Percentiles rank a stretch among this genome's conserved stretches.
Evolutionary conservation across 306 rosid species (phyloP).

Genomic region (Prunus fruticosa): DNA sequence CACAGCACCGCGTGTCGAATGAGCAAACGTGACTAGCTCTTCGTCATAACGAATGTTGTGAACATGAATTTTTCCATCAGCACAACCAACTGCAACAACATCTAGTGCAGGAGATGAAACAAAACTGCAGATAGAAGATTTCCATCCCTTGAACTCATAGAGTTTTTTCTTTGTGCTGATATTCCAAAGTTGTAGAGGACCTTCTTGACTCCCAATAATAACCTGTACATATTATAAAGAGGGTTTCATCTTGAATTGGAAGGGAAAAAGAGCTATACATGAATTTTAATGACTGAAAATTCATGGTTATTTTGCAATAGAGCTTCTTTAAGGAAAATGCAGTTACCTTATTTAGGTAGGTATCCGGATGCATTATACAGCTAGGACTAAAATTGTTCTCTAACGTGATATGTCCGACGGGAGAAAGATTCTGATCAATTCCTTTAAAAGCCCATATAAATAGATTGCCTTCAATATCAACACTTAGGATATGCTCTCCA

Average conservation of each 20-base stretch:
- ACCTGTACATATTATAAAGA: conserved; percentile 45
- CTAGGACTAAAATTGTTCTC: conserved; percentile 53
- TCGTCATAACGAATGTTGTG: conserved; percentile 78
- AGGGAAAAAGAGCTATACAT: not conserved
- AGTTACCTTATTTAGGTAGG: conserved; percentile 86
- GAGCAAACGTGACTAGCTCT: conserved; percentile 74
- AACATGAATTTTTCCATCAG: conserved; percentile 81
- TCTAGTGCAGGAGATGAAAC: conserved; percentile 92
- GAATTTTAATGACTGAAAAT: not conserved
- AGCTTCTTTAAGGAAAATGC: not conserved
- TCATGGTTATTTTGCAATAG: not conserved
- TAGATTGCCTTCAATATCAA: conserved; percentile 58
- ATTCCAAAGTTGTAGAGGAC: conserved; percentile 91
- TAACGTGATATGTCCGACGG: conserved; percentile 52
- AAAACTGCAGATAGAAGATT: conserved; percentile 66
- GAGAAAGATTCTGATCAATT: conserved; percentile 48
- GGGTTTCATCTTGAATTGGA: conserved; percentile 6
- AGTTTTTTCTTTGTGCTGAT: conserved; percentile 74
- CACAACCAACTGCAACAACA: conserved; percentile 88
- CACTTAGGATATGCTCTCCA: conserved; percentile 76
- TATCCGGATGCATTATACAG: conserved; percentile 88
- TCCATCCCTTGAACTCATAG: conserved; percentile 91
- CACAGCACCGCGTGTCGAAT: conserved; percentile 87
- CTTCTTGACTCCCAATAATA: conserved; percentile 84
- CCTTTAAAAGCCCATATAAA: conserved; percentile 83